Conservation (phyloP, 2,329 filamentous ascomycete genomes). For the Colletotrichum horii region DNA sequence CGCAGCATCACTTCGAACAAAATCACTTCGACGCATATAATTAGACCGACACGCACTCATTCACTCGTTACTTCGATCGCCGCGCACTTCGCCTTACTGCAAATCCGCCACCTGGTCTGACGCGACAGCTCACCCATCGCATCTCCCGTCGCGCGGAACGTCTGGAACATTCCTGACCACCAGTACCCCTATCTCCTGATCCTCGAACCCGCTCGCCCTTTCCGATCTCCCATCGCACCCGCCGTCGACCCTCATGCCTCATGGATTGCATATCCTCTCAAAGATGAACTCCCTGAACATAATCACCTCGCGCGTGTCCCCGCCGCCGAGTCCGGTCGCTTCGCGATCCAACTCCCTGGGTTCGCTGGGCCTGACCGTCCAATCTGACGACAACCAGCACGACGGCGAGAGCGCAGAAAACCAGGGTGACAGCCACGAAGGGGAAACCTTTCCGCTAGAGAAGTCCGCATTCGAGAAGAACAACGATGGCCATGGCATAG, state of each 20-base stretch:
- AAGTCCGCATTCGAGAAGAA: conserved; percentile 12
- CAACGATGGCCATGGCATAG: conserved; percentile 25
- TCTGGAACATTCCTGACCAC: conserved; percentile 22
- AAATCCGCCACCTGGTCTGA: neutral
- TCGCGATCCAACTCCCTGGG: conserved; percentile 67
- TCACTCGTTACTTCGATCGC: conserved; percentile 9
- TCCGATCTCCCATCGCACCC: neutral
- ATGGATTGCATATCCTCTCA: conserved; percentile 61
- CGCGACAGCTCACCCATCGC: conserved; percentile 10
- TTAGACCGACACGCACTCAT: neutral
- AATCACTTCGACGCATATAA: neutral
- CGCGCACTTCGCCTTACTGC: neutral
- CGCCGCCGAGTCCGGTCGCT: conserved; percentile 59
- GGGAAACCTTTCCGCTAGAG: conserved; percentile 27
- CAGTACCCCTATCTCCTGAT: conserved; percentile 7
- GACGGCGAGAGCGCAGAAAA: conserved; percentile 30
- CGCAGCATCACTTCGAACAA: neutral
- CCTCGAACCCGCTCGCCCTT: neutral
- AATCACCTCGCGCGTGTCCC: conserved; percentile 82
- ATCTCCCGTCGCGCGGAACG: conserved; percentile 14
- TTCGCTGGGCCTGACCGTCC: conserved; percentile 53
- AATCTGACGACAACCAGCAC: conserved; percentile 45
- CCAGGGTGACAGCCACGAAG: conserved; percentile 31
- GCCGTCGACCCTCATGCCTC: conserved; percentile 30
- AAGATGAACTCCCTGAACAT: conserved; percentile 98